Evolutionary conservation across 2,329 filamentous ascomycete species (phyloP).

Genomic region (Incumbomyces delicatus): DNA sequence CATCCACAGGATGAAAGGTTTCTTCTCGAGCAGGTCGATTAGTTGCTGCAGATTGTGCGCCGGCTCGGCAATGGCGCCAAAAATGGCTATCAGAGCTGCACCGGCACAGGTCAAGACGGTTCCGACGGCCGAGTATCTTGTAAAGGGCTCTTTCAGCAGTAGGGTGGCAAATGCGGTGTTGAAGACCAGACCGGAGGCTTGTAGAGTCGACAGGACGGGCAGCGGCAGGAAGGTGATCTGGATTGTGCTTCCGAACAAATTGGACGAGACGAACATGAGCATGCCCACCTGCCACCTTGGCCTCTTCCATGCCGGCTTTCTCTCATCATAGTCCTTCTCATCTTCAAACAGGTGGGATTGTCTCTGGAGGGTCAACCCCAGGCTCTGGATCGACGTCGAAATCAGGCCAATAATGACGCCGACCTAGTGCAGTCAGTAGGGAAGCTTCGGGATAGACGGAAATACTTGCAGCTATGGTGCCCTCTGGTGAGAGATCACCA

Average conservation of each 20-base stretch:
- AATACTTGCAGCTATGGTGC: constrained; percentile 61
- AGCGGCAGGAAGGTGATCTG: constrained; percentile 94
- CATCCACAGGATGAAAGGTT: constrained; percentile 83
- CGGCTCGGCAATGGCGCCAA: constrained; percentile 87
- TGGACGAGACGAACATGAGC: constrained; percentile 92
- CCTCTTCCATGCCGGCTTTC: constrained; percentile 78
- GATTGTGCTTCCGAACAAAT: constrained; percentile 87
- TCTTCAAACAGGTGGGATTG: constrained; percentile 98
- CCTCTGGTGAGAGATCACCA: constrained; percentile 66
- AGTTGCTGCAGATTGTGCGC: constrained; percentile 80
- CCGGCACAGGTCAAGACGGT: constrained; percentile 80
- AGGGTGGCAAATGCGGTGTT: constrained; percentile 96
- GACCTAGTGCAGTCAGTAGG: constrained; percentile 47
- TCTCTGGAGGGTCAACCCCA: constrained; percentile 89
- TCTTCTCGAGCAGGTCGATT: constrained; percentile 61
- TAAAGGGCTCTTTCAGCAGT: constrained; percentile 88
- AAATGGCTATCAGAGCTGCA: constrained; percentile 84
- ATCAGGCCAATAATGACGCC: constrained; percentile 87
- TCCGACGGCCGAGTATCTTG: constrained; percentile 80
- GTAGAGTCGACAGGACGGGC: constrained; percentile 86
- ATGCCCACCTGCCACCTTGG: constrained; percentile 93
- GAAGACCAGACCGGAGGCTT: constrained; percentile 94
- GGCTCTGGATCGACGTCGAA: constrained; percentile 87
- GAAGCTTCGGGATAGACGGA: constrained; percentile 3
- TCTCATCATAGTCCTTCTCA: constrained; percentile 72